phyloP scores from a whole-genome alignment of 2,329 filamentous ascomycete species.

The Ascochyta clinopodiicola region DNA sequence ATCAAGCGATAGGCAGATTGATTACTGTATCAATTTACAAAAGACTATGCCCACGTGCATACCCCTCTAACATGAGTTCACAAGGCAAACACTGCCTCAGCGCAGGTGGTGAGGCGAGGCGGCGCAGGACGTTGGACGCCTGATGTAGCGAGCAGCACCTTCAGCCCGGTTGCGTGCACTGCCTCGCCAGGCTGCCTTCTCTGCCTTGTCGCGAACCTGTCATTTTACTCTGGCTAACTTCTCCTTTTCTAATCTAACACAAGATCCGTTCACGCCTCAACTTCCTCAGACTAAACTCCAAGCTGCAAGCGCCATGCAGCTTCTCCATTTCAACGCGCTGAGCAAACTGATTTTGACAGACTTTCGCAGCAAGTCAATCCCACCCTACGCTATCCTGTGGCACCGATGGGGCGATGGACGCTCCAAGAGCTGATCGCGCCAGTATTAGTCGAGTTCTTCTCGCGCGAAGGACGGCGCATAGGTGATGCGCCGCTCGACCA shows the following conservation, averaged over 20 bases:
- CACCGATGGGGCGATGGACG: slow-evolving; percentile 42
- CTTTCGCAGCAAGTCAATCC: slow-evolving; percentile 20
- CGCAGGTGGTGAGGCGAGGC: slow-evolving; percentile 11
- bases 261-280: neutral
- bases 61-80: slow-evolving; percentile 1
- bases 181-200: slow-evolving; percentile 10
- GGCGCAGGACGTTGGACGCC: slow-evolving; percentile 2
- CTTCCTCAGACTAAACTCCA: neutral
- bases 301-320: slow-evolving; percentile 14
- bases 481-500: too few species aligned
- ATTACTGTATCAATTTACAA: too few species aligned
- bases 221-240: neutral
- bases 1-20: too few species aligned
- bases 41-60: slow-evolving; percentile 1
- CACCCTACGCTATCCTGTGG: slow-evolving; percentile 45
- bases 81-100: slow-evolving; percentile 5
- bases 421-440: too few species aligned
- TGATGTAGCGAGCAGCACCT: slow-evolving; percentile 2
- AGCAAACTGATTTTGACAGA: slow-evolving; percentile 19
- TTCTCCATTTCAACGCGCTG: slow-evolving; percentile 17
- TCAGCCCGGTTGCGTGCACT: slow-evolving; percentile 10
- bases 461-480: too few species aligned
- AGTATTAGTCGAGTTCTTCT: too few species aligned
- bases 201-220: slow-evolving; percentile 4
- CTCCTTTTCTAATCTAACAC: too few species aligned